Percentiles rank a stretch among this genome's conserved stretches.
Conservation (phyloP, 2,329 filamentous ascomycete genomes). For the Penicillium sp. region DNA sequence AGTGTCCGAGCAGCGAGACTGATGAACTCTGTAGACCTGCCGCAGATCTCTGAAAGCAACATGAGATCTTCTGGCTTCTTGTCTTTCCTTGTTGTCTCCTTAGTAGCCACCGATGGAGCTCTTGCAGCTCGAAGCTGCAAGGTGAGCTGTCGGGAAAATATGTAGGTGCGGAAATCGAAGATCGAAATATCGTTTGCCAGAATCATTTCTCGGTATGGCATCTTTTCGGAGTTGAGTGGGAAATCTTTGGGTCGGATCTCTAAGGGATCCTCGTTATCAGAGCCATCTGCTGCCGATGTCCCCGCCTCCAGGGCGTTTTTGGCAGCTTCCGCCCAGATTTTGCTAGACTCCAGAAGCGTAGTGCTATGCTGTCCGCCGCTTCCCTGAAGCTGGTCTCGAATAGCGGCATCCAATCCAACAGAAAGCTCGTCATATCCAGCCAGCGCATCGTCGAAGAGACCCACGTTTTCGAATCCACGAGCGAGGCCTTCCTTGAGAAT, state of each 20-base stretch:
- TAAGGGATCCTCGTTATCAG: conserved; percentile 26
- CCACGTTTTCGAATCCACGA: conserved; percentile 91
- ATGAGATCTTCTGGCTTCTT: conserved; percentile 66
- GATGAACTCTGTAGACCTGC: conserved; percentile 77
- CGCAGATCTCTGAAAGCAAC: conserved; percentile 81
- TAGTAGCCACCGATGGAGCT: conserved; percentile 35
- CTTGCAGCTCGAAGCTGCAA: conserved; percentile 81
- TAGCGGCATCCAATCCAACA: conserved; percentile 75
- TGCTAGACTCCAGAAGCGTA: conserved; percentile 66
- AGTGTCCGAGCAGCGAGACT: conserved; percentile 74
- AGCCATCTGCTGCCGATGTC: conserved; percentile 27
- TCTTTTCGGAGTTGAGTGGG: conserved; percentile 55
- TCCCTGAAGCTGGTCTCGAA: conserved; percentile 66
- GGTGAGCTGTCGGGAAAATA: conserved; percentile 83
- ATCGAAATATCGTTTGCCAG: conserved; percentile 91
- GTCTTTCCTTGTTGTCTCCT: conserved; percentile 47
- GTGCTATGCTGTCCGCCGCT: conserved; percentile 64
- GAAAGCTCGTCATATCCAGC: conserved; percentile 93
- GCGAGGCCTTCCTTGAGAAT: conserved; percentile 94
- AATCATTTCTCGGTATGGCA: conserved; percentile 87
- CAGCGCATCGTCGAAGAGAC: conserved; percentile 88
- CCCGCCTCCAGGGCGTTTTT: conserved; percentile 49
- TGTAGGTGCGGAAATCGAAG: conserved; percentile 91
- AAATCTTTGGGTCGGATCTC: conserved; percentile 32
- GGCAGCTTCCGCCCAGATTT: conserved; percentile 63